These are phyloP conservation scores for Globisporangium canariense DNA, from an alignment of 352 stramenopile genomes.

Conservation along the genomic window DNA sequence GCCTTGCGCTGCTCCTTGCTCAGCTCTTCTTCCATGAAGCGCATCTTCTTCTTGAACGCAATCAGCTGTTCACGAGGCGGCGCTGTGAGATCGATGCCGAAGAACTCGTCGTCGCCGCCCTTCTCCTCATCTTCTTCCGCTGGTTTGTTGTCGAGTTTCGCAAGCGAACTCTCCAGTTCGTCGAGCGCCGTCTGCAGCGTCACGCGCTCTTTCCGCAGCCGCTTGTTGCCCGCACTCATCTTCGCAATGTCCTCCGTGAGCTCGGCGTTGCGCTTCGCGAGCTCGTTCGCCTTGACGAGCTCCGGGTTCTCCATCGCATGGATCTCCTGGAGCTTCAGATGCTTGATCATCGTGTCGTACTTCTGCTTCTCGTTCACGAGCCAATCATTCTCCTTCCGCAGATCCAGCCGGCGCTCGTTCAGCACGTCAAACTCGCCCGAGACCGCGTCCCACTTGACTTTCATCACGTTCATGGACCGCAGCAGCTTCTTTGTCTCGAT, in stretches of 20 bases:
- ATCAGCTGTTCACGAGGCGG: slow-evolving; percentile 54
- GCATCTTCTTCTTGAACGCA: slow-evolving; percentile 61
- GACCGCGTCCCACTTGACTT: slow-evolving; percentile 73
- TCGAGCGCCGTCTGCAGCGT: slow-evolving; percentile 63
- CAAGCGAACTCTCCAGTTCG: slow-evolving; percentile 62
- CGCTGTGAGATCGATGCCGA: slow-evolving; percentile 63
- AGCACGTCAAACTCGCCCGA: slow-evolving; percentile 66
- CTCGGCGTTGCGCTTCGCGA: slow-evolving; percentile 68
- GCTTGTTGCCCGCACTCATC: slow-evolving; percentile 83
- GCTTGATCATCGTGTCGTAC: slow-evolving; percentile 74
- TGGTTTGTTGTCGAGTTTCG: slow-evolving; percentile 52
- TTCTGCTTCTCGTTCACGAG: slow-evolving; percentile 70
- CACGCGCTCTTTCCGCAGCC: slow-evolving; percentile 74
- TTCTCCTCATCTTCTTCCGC: slow-evolving; percentile 44
- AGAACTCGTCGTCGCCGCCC: slow-evolving; percentile 72
- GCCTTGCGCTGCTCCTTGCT: slow-evolving; percentile 78
- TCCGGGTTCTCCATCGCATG: slow-evolving; percentile 77
- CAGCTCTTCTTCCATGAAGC: slow-evolving; percentile 76
- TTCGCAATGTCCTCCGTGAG: slow-evolving; percentile 82
- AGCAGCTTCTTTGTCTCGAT: slow-evolving; percentile 85
- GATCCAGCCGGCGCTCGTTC: slow-evolving; percentile 51
- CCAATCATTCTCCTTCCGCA: slow-evolving; percentile 74
- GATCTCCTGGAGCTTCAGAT: slow-evolving; percentile 73
- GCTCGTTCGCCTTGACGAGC: slow-evolving; percentile 72
- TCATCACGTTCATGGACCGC: slow-evolving; percentile 41